phyloP scores from a whole-genome alignment of 2,329 filamentous ascomycete genomes.

The Botrytis tulipae region DNA sequence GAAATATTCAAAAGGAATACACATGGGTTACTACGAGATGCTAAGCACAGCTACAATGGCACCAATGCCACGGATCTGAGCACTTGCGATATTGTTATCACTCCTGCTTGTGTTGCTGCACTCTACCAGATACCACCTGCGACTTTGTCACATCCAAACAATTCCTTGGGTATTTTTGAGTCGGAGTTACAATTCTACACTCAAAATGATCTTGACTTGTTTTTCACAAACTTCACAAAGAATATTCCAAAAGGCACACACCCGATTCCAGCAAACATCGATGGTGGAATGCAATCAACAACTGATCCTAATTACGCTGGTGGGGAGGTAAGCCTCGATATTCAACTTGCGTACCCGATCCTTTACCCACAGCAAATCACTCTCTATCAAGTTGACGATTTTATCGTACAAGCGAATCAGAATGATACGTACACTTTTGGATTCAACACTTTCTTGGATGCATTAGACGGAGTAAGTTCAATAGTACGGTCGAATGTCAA shows the following conservation, averaged over 20 bases:
- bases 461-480: constrained; percentile 42
- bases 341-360: constrained; percentile 40
- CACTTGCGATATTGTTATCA: constrained; percentile 30
- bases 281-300: constrained; percentile 41
- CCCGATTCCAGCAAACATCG: constrained; percentile 38
- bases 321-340: constrained; percentile 40
- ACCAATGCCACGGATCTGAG: constrained; percentile 47
- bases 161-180: constrained; percentile 43
- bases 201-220: constrained; percentile 40
- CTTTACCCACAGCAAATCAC: constrained; percentile 43
- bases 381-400: constrained; percentile 45
- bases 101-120: constrained; percentile 33
- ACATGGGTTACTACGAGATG: constrained; percentile 6
- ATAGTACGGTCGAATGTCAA: constrained; percentile 18
- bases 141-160: constrained; percentile 28
- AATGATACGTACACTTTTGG: constrained; percentile 39
- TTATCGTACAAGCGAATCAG: constrained; percentile 25
- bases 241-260: constrained; percentile 37
- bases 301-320: constrained; percentile 33
- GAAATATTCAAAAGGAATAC: constrained; percentile 15
- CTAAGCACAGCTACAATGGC: neutral
- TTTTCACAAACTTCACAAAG: constrained; percentile 36
- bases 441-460: constrained; percentile 49
- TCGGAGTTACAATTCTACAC: constrained; percentile 41
- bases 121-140: constrained; percentile 40